Base-by-base conservation (phyloP, 2,329 filamentous ascomycete species). In the Fusarium sterilihyphosum region DNA sequence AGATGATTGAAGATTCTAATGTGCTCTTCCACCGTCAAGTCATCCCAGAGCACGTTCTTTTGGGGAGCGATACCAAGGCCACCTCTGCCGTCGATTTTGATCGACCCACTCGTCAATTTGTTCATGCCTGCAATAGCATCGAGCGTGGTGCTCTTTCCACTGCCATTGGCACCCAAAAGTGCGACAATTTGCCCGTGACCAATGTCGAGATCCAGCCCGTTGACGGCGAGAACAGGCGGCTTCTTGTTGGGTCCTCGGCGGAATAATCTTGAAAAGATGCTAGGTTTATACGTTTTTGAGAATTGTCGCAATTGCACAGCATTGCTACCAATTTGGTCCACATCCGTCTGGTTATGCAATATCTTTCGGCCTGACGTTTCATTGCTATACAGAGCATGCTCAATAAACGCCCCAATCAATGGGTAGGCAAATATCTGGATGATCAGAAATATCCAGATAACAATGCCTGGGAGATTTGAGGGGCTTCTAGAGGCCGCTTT, bases 41-140 rank as follows among this genome's bases (percentile, higher is more conserved):
- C 92, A 76, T 96, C 93, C 95, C 95, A 98, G 38, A 98, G 88
- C 11, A 98, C 95, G 77, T 98, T 98, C 85, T 96, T 95, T 81
- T 98, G 95, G 1, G 95, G 95, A 65, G 94, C 96, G 47, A 97
- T 91, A 20, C 95, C 95, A 26, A 98, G 88, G 0, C 94, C 94
- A 16, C 93, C 93, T 16, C 90, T 92, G 2, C 92, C 92, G 73
- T 95, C 92, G 52, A 98, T 92, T 31, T 89, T 90, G 74, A 98
- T 96, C 7, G 87, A 87, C 6, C 95, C 95, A 66, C 88, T 90
- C 0, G 93, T 94, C 29, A 96, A 87, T 50, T 90, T 93, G 76
- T 92, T 94, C 58, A 96, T 88, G 7, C 95, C 95, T 17, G 94
- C 93, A 73, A 98, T 95, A 11, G 93, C 92, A 79, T 98, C 94